Conservation (phyloP, 345 rosid genomes). For the Hibiscus mutabilis region DNA sequence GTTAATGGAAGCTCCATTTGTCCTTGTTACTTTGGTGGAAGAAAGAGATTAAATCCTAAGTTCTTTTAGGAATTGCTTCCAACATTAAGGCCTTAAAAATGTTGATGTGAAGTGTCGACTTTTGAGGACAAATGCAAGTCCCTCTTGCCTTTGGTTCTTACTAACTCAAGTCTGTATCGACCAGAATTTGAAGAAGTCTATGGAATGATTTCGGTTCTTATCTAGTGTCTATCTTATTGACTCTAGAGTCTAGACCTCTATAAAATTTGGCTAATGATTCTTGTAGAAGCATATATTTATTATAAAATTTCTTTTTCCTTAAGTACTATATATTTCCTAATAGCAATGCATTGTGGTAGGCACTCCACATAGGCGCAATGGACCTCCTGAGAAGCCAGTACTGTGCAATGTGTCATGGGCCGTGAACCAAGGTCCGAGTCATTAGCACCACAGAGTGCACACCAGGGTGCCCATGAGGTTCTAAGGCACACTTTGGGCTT, state of each 20-base stretch:
- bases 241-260: not conserved
- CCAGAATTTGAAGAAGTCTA: not conserved
- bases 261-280: not conserved
- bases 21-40: not conserved
- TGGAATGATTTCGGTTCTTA: not conserved
- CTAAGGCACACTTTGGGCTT: no score
- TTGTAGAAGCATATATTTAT: not conserved
- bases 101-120: not conserved
- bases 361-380: conserved; percentile 84
- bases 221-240: not conserved
- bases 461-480: no score
- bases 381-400: conserved; percentile 80
- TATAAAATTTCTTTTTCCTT: not conserved
- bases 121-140: not conserved
- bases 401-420: no score
- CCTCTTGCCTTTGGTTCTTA: not conserved
- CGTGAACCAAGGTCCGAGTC: no score
- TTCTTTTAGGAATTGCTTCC: not conserved
- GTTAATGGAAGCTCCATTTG: not conserved
- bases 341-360: conserved; percentile 29
- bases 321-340: conserved; percentile 12
- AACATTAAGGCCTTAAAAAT: not conserved
- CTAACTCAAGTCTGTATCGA: not conserved
- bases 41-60: not conserved
- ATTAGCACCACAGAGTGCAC: no score